Evolutionary conservation across 2,329 filamentous ascomycete species (phyloP).

Genomic region (Trichoderma sp.): DNA sequence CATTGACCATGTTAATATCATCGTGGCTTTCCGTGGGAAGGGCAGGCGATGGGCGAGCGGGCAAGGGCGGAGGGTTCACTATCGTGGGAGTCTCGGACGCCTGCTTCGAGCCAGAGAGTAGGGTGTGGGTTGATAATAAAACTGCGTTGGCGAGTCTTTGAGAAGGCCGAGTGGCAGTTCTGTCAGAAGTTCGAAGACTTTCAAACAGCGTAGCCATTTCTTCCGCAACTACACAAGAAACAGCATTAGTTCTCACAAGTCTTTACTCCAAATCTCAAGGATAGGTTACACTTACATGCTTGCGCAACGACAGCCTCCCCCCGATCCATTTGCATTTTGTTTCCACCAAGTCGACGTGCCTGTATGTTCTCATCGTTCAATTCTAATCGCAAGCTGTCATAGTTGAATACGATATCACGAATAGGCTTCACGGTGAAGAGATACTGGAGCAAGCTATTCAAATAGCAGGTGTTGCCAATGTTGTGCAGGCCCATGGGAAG

Average conservation of each 20-base stretch:
- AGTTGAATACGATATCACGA: conserved; percentile 76
- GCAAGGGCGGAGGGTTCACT: conserved; percentile 50
- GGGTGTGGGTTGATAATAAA: conserved; percentile 57
- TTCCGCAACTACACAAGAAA: conserved; percentile 60
- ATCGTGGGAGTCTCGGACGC: conserved; percentile 31
- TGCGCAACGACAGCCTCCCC: conserved; percentile 67
- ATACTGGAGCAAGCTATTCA: conserved; percentile 95
- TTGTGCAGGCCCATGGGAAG: conserved; percentile 87
- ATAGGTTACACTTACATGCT: conserved; percentile 67
- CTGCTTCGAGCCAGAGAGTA: conserved; percentile 39
- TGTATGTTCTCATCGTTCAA: conserved; percentile 63
- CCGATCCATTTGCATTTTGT: conserved; percentile 51
- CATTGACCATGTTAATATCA: conserved; percentile 41
- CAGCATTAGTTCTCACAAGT: conserved; percentile 14
- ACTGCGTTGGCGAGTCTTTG: conserved; percentile 80
- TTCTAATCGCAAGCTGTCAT: conserved; percentile 70
- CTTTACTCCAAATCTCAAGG: background rate
- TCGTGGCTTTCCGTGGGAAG: conserved; percentile 37
- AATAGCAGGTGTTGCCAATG: conserved; percentile 96
- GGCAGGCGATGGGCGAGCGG: conserved; percentile 49
- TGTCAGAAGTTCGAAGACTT: conserved; percentile 65
- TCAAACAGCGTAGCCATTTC: conserved; percentile 72
- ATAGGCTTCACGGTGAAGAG: conserved; percentile 86
- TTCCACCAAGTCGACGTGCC: conserved; percentile 73
- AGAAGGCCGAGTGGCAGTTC: conserved; percentile 67